Percentiles rank a stretch among this genome's conserved stretches.
Conservation (phyloP, 2,329 filamentous ascomycete genomes). For the Rachicladosporium sp. region DNA sequence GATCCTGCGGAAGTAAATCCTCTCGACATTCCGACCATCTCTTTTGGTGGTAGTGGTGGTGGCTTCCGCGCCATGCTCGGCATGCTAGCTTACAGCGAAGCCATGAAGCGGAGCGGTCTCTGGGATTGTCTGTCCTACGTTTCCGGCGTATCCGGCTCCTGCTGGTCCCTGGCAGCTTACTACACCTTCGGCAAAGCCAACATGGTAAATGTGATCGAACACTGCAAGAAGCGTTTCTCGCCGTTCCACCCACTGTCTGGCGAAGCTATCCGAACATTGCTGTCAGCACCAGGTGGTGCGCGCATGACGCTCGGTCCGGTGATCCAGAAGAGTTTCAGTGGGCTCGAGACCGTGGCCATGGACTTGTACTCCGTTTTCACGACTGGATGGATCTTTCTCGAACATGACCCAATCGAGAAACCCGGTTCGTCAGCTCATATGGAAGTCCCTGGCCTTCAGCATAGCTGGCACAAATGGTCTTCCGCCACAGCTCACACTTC, state of each 20-base stretch:
- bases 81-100: constrained; percentile 17
- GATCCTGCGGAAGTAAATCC: constrained; percentile 18
- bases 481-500: constrained; percentile 16
- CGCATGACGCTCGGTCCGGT: constrained; percentile 19
- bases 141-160: constrained; percentile 21
- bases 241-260: constrained; percentile 22
- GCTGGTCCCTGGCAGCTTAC: constrained; percentile 22
- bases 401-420: constrained; percentile 14
- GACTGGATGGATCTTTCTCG: constrained; percentile 21
- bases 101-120: constrained; percentile 19
- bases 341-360: constrained; percentile 21
- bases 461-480: constrained; percentile 20
- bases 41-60: constrained; percentile 22
- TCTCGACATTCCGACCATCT: constrained; percentile 20
- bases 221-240: constrained; percentile 22
- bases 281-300: constrained; percentile 17
- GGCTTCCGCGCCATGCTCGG: constrained; percentile 22
- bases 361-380: constrained; percentile 22
- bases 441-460: constrained; percentile 14
- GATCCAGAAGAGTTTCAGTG: constrained; percentile 20
- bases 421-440: constrained; percentile 12
- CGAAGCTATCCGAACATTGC: constrained; percentile 19
- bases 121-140: constrained; percentile 23
- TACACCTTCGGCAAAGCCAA: constrained; percentile 20
- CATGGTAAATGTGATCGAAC: constrained; percentile 20